phyloP scores from a whole-genome alignment of 2,329 filamentous ascomycete genomes.

The Neodidymelliopsis sp. region DNA sequence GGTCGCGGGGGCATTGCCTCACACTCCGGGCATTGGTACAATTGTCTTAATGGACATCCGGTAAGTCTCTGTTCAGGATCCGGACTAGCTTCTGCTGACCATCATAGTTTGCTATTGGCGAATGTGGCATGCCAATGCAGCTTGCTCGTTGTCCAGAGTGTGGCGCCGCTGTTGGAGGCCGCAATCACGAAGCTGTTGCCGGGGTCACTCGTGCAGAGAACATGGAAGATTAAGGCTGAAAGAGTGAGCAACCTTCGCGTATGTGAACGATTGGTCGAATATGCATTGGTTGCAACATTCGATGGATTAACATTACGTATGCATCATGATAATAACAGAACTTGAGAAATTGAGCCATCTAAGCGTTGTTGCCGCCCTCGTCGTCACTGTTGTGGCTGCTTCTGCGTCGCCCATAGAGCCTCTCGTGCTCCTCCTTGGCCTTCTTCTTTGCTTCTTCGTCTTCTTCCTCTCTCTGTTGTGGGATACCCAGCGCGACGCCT shows the following conservation, averaged over 20 bases:
- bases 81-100: slow-evolving; percentile 1
- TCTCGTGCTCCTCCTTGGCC: slow-evolving; percentile 8
- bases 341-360: not conserved
- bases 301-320: not conserved
- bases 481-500: slow-evolving; percentile 22
- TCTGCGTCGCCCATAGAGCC: not conserved
- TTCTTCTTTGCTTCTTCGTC: slow-evolving; percentile 18
- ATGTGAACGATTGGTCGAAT: not conserved
- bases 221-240: slow-evolving; percentile 51
- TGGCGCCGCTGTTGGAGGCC: slow-evolving; percentile 63
- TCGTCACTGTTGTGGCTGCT: not conserved
- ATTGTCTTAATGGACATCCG: slow-evolving; percentile 63
- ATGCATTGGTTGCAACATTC: not conserved
- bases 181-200: slow-evolving; percentile 56
- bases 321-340: too few species aligned
- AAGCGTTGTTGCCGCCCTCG: not conserved
- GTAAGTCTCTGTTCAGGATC: slow-evolving; percentile 26
- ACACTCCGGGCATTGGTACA: slow-evolving; percentile 67
- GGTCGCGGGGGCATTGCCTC: slow-evolving; percentile 52
- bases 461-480: slow-evolving; percentile 26
- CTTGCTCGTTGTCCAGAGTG: slow-evolving; percentile 69
- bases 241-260: not conserved
- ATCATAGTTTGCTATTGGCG: slow-evolving; percentile 64
- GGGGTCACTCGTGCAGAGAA: slow-evolving; percentile 61
- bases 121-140: slow-evolving; percentile 73